Evolutionary conservation across 352 stramenopile genomes (phyloP), one percentile per base, ranked within the genome.

Genomic region (Phytopythium chamaehyphon): DNA sequence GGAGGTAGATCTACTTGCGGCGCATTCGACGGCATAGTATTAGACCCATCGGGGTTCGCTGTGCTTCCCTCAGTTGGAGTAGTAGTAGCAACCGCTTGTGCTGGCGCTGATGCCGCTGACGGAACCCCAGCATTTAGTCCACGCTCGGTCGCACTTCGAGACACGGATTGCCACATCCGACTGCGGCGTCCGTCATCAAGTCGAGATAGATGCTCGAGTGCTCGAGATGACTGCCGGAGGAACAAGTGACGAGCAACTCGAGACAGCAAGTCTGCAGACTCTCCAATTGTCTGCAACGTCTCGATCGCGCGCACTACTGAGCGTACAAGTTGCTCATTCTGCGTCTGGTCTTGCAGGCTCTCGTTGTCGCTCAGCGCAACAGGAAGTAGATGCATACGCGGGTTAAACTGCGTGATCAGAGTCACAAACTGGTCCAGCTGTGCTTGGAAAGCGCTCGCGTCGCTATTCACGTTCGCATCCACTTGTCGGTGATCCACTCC

Each of bases 231-330:
- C 43, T 82, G 71, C 2, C 71, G 73, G 33, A 82, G 64, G 52
- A 84, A 82, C 5, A 74, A 55, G 39, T 80, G 70, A 6, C 73
- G 73, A 21, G 62, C 71, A 45, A 81, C 73, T 15, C 71, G 64
- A 15, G 74, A 61, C 28, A 88, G 54, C 44, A 82, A 49, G 7
- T 79, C 73, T 9, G 64, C 67, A 0, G 74, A 59, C 45, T 88
- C 76, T 26, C 76, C 76, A 21, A 86, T 69, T 1, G 59, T 69
- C 57, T 84, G 70, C 42, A 88, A 45, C 24, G 55, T 75, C 50
- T 88, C 74, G 36, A 88, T 79, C 9, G 67, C 52, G 24, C 74
- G 64, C 37, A 84, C 54, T n/a, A 68, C 58, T 16, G 63, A 40
- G 1, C 33, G 43, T n/a, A 73, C 45, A 19, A 51, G 24, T 45